Evolutionary conservation across 2,329 filamentous ascomycete species (phyloP), one percentile per base, ranked within the genome.

Genomic region (Exophiala xenobiotica): DNA sequence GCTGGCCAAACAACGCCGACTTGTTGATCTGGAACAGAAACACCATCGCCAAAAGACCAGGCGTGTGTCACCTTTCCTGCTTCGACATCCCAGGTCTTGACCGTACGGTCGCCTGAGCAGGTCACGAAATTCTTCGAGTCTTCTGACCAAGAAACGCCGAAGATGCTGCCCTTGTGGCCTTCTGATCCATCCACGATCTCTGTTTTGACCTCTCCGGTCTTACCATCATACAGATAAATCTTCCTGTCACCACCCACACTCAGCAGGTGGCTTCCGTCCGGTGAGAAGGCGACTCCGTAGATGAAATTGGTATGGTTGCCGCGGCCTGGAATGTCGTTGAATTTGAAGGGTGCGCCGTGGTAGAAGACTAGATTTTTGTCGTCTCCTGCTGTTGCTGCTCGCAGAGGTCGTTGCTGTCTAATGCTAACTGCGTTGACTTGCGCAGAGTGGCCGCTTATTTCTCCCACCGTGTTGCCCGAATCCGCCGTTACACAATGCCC

Each of bases 211-310:
- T 96, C 90, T 23, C 93, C 93, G 12, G 90, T 96, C 78, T 95
- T 96, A 56, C 92, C 93, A 67, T 99, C 90, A 67, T 96, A 99
- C 7, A 99, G 76, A 77, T 93, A 95, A 59, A 99, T 96, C 66
- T 82, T 83, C 67, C 85, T 85, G 70, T 99, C 93, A n/a, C 88
- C 90, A 29, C 93, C 92, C 1, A 96, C 92, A 46, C 87, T 96
- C 26, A 93, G 88, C 55, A 99, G 75, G 29, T 77, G 76, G 33
- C 77, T 83, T 40, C 93, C 93, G 67, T 97, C 91, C 0, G 92
- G 92, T 22, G 89, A 92, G 70, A 96, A 99, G 2, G 85, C 88
- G 3, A 90, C 83, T 22, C 87, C 90, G 63, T 92, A 88, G 14
- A 97, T 84, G 68, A 95, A 97, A 55, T 91, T 90, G 65, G 85